Evolutionary conservation across 208 protist genomes (phyloP).

Genomic region (Trypanosoma rangeli): DNA sequence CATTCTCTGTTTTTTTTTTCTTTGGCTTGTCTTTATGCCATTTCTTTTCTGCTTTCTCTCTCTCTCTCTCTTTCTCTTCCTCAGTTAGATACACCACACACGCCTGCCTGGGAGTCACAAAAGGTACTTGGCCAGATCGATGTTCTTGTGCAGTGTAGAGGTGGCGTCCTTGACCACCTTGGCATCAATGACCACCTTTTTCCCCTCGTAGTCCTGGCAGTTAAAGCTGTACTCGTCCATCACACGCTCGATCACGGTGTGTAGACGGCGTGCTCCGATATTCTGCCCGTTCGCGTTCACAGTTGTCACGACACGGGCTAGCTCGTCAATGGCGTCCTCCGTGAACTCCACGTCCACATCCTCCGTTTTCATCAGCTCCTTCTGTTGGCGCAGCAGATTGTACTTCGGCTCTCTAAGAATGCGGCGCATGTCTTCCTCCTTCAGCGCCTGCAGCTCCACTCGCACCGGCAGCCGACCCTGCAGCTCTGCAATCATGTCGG

Average conservation of each 20-base stretch:
- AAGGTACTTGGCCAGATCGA: slow-evolving; percentile 91
- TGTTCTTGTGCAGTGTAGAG: slow-evolving; percentile 83
- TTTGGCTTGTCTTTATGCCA: not conserved
- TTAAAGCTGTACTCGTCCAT: slow-evolving; percentile 95
- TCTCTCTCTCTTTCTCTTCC: not conserved
- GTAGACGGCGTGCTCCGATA: slow-evolving; percentile 96
- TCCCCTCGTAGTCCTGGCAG: slow-evolving; percentile 78
- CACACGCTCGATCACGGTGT: slow-evolving; percentile 95
- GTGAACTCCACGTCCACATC: slow-evolving; percentile 94
- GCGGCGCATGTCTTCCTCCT: slow-evolving; percentile 93
- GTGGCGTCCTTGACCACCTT: slow-evolving; percentile 69
- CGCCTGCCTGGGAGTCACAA: slow-evolving; percentile 34
- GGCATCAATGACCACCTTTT: slow-evolving; percentile 72
- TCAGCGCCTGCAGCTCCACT: slow-evolving; percentile 97
- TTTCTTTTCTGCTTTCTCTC: not conserved
- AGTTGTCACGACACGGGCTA: slow-evolving; percentile 90
- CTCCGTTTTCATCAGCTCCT: slow-evolving; percentile 94
- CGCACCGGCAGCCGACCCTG: slow-evolving; percentile 97
- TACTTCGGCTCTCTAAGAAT: slow-evolving; percentile 97
- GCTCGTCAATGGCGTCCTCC: slow-evolving; percentile 88
- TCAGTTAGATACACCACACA: not conserved
- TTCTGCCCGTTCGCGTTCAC: slow-evolving; percentile 96
- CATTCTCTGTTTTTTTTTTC: slow-evolving; percentile 1
- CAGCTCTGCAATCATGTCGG: slow-evolving; percentile 95
- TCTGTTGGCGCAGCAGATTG: slow-evolving; percentile 94